Conservation (phyloP, 192 early-diverging fungal genomes). For the Coemansia sp. region DNA sequence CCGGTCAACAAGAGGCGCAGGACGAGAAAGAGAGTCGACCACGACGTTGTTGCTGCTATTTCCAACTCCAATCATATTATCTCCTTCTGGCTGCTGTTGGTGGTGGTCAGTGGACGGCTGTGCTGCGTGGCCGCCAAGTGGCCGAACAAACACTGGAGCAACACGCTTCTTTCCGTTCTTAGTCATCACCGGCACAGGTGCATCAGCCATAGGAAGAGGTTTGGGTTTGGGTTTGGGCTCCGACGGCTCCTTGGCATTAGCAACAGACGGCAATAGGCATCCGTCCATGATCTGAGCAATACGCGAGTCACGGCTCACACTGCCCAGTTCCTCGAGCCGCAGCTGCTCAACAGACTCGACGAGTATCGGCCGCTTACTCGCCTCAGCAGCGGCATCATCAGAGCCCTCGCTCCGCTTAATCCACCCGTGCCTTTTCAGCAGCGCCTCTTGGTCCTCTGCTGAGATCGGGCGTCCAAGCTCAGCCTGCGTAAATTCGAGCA, state of each 20-base stretch:
- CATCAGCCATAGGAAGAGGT: background rate
- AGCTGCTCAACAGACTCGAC: slow-evolving; percentile 67
- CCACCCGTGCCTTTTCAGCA: slow-evolving; percentile 43
- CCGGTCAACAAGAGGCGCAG: background rate
- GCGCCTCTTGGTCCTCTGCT: slow-evolving; percentile 64
- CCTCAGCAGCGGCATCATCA: slow-evolving; percentile 23
- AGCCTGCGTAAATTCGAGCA: slow-evolving; percentile 68
- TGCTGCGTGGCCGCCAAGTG: slow-evolving; percentile 13
- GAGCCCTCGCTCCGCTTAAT: background rate
- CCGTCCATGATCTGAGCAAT: slow-evolving; percentile 22
- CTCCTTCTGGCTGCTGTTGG: background rate
- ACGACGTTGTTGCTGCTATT: background rate
- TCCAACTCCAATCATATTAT: background rate
- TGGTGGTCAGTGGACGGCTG: background rate
- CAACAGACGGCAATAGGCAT: background rate
- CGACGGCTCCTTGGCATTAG: background rate
- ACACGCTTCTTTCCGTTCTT: slow-evolving; percentile 87
- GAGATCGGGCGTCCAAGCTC: slow-evolving; percentile 72
- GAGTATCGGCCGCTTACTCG: slow-evolving; percentile 28
- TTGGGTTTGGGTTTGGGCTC: too few species aligned
- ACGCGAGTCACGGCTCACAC: slow-evolving; percentile 26
- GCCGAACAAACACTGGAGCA: slow-evolving; percentile 67
- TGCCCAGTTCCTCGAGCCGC: slow-evolving; percentile 62
- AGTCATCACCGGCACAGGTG: slow-evolving; percentile 54
- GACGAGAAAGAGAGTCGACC: background rate